phyloP scores from a whole-genome alignment of 1,284 basidiomycete species.

The Pseudomicrostroma phylloplanum region DNA sequence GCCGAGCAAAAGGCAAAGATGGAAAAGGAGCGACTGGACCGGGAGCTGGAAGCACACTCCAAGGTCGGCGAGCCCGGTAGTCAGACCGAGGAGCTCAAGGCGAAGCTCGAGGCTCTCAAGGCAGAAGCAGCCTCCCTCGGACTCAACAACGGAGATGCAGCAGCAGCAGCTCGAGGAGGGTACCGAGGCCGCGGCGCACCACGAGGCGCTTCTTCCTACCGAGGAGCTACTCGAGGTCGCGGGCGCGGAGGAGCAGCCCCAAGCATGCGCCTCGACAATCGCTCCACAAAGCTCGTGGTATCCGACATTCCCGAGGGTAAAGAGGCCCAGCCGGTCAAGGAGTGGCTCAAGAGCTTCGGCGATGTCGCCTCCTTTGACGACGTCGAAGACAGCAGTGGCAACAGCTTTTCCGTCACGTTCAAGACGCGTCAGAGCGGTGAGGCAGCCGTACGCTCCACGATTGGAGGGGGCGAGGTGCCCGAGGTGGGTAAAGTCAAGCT shows the following conservation, averaged over 20 bases:
- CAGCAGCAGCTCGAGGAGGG: constrained; percentile 47
- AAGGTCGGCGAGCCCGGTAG: constrained; percentile 53
- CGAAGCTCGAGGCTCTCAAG: constrained; percentile 72
- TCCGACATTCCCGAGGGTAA: constrained; percentile 58
- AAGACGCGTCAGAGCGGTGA: neutral
- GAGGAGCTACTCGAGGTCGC: constrained; percentile 51
- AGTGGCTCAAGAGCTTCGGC: constrained; percentile 68
- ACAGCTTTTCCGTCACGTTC: neutral
- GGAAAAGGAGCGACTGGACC: constrained; percentile 69
- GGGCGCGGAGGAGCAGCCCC: constrained; percentile 58
- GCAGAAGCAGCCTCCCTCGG: constrained; percentile 72
- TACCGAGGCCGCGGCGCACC: constrained; percentile 58
- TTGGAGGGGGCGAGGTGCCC: constrained; percentile 27
- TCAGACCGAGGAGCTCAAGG: constrained; percentile 67
- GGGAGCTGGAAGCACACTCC: constrained; percentile 53
- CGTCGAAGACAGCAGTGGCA: neutral
- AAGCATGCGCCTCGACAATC: constrained; percentile 78
- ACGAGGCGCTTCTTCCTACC: constrained; percentile 68
- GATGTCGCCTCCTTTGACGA: constrained; percentile 29
- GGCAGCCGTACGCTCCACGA: neutral
- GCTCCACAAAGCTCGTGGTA: constrained; percentile 72
- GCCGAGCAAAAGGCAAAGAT: constrained; percentile 61
- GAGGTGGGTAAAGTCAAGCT: constrained; percentile 37
- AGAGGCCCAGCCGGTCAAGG: constrained; percentile 60
- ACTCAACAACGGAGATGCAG: constrained; percentile 51